Evolutionary conservation across 495 filamentous ascomycete species (phyloP).

Genomic region (Podospora appendiculata): DNA sequence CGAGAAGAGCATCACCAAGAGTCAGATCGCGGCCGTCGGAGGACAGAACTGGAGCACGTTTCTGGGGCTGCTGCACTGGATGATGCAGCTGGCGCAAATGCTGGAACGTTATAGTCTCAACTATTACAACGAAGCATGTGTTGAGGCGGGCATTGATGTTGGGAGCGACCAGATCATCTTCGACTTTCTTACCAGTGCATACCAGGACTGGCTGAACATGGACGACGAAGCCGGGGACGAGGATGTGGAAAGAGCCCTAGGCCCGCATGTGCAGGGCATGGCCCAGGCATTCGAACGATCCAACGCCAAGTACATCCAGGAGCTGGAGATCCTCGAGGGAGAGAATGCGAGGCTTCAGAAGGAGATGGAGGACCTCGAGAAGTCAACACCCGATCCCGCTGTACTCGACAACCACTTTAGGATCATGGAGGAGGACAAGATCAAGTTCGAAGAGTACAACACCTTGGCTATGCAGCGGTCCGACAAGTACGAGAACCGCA

Average conservation of each 20-base stretch:
- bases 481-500: conserved; percentile 72
- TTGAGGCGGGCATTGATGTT: conserved; percentile 79
- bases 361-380: conserved; percentile 83
- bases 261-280: conserved; percentile 85
- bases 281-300: conserved; percentile 76
- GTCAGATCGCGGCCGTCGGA: conserved; percentile 86
- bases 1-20: conserved; percentile 88
- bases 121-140: conserved; percentile 80
- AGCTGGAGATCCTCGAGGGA: conserved; percentile 73
- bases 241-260: conserved; percentile 62
- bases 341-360: conserved; percentile 69
- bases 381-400: conserved; percentile 70
- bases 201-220: conserved; percentile 86
- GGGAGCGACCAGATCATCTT: conserved; percentile 86
- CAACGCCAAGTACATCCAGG: conserved; percentile 71
- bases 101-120: conserved; percentile 68
- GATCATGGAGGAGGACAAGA: conserved; percentile 81
- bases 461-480: conserved; percentile 67
- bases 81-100: conserved; percentile 94
- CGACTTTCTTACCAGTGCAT: conserved; percentile 78
- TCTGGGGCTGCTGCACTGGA: conserved; percentile 91
- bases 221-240: conserved; percentile 82
- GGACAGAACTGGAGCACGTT: conserved; percentile 95
- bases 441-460: conserved; percentile 92
- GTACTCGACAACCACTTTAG: conserved; percentile 77